phyloP scores from a whole-genome alignment of 2,329 filamentous ascomycete species.

The Sclerotinia minor region DNA sequence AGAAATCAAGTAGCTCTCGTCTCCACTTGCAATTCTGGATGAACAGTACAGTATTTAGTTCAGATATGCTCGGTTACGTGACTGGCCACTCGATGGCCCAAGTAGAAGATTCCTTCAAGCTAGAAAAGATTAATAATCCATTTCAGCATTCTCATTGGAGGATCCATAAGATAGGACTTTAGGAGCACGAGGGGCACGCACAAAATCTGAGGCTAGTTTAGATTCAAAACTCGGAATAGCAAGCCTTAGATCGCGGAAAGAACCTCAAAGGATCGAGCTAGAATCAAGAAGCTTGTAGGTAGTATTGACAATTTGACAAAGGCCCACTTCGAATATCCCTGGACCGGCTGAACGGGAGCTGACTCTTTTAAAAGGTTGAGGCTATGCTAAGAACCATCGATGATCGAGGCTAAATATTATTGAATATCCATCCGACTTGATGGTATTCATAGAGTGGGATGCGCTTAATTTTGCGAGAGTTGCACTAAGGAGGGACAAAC shows the following conservation, averaged over 20 bases:
- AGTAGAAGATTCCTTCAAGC: background rate
- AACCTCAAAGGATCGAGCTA: background rate
- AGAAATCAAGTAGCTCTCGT: background rate
- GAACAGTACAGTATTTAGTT: background rate
- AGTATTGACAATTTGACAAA: background rate
- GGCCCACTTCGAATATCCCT: background rate
- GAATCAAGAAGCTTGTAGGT: background rate
- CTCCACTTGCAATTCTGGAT: background rate
- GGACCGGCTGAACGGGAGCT: background rate
- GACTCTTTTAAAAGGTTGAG: background rate
- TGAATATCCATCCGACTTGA: background rate
- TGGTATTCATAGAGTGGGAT: background rate
- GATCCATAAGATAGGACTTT: background rate
- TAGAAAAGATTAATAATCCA: background rate
- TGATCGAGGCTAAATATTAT: background rate
- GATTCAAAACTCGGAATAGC: background rate
- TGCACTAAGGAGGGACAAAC: background rate
- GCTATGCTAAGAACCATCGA: background rate
- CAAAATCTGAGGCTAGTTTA: background rate
- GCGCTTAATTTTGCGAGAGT: background rate
- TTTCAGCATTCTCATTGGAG: background rate
- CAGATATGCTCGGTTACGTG: background rate
- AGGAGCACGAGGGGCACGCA: background rate
- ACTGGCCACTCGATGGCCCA: background rate
- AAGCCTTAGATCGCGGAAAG: too few species aligned